These are phyloP conservation scores for Orbilia oligospora DNA, from an alignment of 2,329 filamentous ascomycete species.

Conservation along the genomic window DNA sequence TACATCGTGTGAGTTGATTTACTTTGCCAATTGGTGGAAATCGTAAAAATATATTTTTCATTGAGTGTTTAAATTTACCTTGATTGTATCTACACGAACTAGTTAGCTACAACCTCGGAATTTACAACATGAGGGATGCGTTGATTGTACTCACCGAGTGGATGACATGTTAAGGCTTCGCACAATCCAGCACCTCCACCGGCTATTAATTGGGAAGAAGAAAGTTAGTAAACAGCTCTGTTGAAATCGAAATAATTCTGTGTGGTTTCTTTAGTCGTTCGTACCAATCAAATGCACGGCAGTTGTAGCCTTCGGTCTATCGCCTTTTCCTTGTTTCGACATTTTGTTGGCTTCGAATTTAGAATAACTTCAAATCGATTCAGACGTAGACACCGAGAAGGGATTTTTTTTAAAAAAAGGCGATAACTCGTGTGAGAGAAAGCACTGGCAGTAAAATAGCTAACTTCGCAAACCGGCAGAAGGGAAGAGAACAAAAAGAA, in stretches of 20 bases:
- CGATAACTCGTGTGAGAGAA: background rate
- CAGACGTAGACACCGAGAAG: background rate
- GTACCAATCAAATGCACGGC: slow-evolving; percentile 60
- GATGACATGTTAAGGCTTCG: slow-evolving; percentile 96
- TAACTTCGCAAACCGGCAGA: slow-evolving; percentile 19
- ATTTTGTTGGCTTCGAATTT: slow-evolving; percentile 31
- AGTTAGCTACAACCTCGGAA: slow-evolving; percentile 25
- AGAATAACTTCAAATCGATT: background rate
- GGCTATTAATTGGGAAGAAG: slow-evolving; percentile 72
- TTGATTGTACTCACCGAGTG: slow-evolving; percentile 76
- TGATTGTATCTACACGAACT: slow-evolving; percentile 62
- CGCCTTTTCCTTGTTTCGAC: slow-evolving; percentile 60
- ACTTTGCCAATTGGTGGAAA: slow-evolving; percentile 65
- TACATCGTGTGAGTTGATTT: slow-evolving; percentile 65
- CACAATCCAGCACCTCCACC: slow-evolving; percentile 99
- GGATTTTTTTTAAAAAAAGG: slow-evolving; percentile 2
- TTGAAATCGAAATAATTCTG: slow-evolving; percentile 38
- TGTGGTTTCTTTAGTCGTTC: slow-evolving; percentile 1
- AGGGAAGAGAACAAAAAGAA: slow-evolving; percentile 8
- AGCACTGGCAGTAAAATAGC: slow-evolving; percentile 12
- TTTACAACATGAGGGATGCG: slow-evolving; percentile 41
- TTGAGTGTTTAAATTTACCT: slow-evolving; percentile 41
- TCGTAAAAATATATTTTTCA: background rate
- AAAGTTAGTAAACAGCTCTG: slow-evolving; percentile 57
- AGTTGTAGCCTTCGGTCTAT: slow-evolving; percentile 57